These are phyloP conservation scores for Echria macrotheca DNA, from an alignment of 495 filamentous ascomycete genomes.

Conservation along the genomic window DNA sequence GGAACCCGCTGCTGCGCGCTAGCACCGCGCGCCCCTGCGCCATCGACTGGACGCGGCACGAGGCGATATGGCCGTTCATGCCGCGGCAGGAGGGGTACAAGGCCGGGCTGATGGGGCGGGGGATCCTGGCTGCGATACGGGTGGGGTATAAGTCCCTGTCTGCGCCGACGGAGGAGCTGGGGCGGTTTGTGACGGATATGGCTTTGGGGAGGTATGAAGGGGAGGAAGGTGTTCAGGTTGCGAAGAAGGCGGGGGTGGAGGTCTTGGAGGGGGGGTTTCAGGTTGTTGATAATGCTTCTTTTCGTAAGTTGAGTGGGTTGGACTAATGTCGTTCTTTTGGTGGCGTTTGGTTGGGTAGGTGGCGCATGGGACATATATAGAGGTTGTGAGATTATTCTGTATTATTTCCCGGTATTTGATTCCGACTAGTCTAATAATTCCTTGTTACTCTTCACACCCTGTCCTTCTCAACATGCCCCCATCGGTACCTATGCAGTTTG, in stretches of 20 bases:
- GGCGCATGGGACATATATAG: too few species aligned
- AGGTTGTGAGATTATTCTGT: too few species aligned
- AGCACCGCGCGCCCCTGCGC: constrained; percentile 49
- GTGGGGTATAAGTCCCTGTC: constrained; percentile 18
- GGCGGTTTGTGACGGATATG: constrained; percentile 45
- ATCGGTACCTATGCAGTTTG: too few species aligned
- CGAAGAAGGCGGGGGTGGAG: constrained; percentile 39
- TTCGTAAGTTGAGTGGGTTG: constrained; percentile 43
- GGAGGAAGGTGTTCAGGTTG: too few species aligned
- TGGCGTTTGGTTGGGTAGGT: too few species aligned
- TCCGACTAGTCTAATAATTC: too few species aligned
- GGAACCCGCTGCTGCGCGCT: constrained; percentile 40
- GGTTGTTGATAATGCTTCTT: constrained; percentile 42
- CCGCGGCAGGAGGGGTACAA: constrained; percentile 20
- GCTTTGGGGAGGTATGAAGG: constrained; percentile 49
- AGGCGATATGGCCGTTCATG: constrained; percentile 45
- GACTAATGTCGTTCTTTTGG: too few species aligned
- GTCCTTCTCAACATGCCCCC: too few species aligned
- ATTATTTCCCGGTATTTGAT: too few species aligned
- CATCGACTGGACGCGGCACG: constrained; percentile 45
- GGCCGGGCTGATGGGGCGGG: constrained; percentile 10
- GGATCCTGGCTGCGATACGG: constrained; percentile 18
- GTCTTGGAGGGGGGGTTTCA: constrained; percentile 35
- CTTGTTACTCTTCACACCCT: too few species aligned
- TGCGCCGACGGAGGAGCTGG: constrained; percentile 40